These are phyloP conservation scores for Paramecium octaurelia DNA, from an alignment of 73 alveolate species.

Conservation along the genomic window DNA sequence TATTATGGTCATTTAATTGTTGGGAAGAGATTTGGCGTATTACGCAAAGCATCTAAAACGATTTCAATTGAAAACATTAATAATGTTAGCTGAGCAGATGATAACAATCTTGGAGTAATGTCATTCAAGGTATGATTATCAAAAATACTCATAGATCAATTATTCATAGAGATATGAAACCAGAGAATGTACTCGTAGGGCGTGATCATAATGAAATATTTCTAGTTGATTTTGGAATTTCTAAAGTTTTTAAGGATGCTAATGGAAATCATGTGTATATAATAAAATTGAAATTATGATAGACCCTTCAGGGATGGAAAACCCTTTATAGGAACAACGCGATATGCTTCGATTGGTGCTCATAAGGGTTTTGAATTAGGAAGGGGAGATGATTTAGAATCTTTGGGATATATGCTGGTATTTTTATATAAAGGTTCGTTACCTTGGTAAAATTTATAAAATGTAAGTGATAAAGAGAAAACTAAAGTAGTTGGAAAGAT, in stretches of 20 bases:
- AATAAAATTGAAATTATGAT: background rate
- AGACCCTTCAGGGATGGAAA: conserved; percentile 49
- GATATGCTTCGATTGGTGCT: conserved; percentile 81
- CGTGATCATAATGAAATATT: conserved; percentile 2
- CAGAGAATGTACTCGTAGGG: conserved; percentile 59
- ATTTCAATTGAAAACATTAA: conserved; percentile 45
- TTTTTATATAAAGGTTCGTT: conserved; percentile 45
- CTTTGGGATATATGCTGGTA: conserved; percentile 51
- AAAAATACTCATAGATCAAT: conserved; percentile 36
- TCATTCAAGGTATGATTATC: background rate
- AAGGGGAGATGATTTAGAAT: conserved; percentile 76
- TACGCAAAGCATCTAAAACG: conserved; percentile 44
- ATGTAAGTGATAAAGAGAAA: conserved; percentile 62
- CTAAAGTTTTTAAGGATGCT: conserved; percentile 50
- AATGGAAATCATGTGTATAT: conserved; percentile 56
- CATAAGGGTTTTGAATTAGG: conserved; percentile 80
- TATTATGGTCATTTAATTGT: conserved; percentile 51
- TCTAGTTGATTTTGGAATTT: conserved; percentile 56
- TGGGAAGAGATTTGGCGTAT: conserved; percentile 63
- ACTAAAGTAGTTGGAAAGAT: conserved; percentile 45
- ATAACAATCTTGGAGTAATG: conserved; percentile 38
- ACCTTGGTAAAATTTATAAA: conserved; percentile 62
- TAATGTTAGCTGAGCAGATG: conserved; percentile 53
- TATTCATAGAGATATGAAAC: conserved; percentile 61
- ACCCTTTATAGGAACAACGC: conserved; percentile 68